Percentiles rank a stretch among this genome's conserved stretches.
Conservation (phyloP, 2,329 filamentous ascomycete genomes). For the Colletotrichum melonis region DNA sequence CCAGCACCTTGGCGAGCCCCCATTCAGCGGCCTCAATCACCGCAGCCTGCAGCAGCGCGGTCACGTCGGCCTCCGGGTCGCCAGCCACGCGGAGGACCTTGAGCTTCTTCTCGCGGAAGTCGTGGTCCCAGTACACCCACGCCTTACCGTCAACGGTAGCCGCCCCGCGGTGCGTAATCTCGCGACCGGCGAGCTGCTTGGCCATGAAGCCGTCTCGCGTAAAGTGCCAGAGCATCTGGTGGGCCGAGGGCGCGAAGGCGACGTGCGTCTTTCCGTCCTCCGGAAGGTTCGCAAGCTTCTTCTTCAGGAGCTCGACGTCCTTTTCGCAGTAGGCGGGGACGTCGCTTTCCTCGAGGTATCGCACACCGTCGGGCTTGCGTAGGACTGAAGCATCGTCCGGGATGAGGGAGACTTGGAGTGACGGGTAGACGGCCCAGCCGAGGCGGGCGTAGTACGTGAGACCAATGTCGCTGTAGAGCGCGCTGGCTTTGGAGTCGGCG, state of each 20-base stretch:
- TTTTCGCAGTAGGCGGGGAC: slow-evolving; percentile 41
- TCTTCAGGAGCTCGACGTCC: slow-evolving; percentile 42
- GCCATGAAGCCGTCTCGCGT: slow-evolving; percentile 44
- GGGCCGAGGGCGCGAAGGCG: slow-evolving; percentile 46
- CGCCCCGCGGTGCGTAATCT: slow-evolving; percentile 38
- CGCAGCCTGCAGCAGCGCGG: slow-evolving; percentile 46
- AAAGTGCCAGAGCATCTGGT: slow-evolving; percentile 47
- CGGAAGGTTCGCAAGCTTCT: slow-evolving; percentile 15
- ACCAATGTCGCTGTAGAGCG: slow-evolving; percentile 49
- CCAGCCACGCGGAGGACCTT: slow-evolving; percentile 43
- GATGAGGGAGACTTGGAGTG: slow-evolving; percentile 46
- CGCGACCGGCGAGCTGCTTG: slow-evolving; percentile 37
- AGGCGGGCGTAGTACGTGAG: slow-evolving; percentile 46
- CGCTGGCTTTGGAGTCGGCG: slow-evolving; percentile 45
- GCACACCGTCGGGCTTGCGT: slow-evolving; percentile 35
- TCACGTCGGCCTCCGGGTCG: slow-evolving; percentile 40
- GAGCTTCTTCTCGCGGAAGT: slow-evolving; percentile 45
- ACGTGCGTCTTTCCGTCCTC: slow-evolving; percentile 43
- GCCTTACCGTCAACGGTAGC: slow-evolving; percentile 40
- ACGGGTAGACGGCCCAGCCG: slow-evolving; percentile 48
- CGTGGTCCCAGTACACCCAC: slow-evolving; percentile 51
- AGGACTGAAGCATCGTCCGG: slow-evolving; percentile 38
- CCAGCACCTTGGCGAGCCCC: slow-evolving; percentile 46
- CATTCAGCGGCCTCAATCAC: slow-evolving; percentile 46
- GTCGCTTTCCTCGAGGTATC: slow-evolving; percentile 40